Conservation (phyloP, 352 stramenopile genomes). For the Pythium plurisporium region DNA sequence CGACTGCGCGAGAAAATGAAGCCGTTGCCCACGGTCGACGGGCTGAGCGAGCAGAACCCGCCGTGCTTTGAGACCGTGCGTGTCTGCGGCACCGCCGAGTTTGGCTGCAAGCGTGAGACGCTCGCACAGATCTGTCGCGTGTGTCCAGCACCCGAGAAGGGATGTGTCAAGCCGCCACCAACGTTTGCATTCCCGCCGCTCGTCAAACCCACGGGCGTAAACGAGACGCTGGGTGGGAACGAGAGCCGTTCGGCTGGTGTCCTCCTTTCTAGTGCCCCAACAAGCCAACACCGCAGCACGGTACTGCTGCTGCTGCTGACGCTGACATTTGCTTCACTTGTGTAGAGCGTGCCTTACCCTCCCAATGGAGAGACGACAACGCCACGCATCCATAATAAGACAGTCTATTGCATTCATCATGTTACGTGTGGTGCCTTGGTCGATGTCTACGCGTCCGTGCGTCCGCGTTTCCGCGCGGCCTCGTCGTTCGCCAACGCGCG, state of each 20-base stretch:
- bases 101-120: slow-evolving; percentile 18
- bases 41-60: slow-evolving; percentile 23
- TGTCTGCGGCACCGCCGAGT: not conserved
- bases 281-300: no score
- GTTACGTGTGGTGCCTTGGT: no score
- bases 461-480: not conserved
- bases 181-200: slow-evolving; percentile 21
- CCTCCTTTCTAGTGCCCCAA: no score
- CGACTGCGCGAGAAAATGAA: slow-evolving; percentile 10
- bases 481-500: not conserved
- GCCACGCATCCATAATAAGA: not conserved
- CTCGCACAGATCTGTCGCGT: slow-evolving; percentile 26
- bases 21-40: slow-evolving; percentile 20
- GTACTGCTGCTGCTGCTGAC: no score
- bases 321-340: not conserved
- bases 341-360: no score
- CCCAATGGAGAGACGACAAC: no score
- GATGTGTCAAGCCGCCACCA: not conserved
- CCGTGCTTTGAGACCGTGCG: slow-evolving; percentile 29
- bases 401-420: not conserved
- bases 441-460: not conserved
- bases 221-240: not conserved
- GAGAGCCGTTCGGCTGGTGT: no score
- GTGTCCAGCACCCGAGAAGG: slow-evolving; percentile 3
- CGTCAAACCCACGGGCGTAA: no score